These are phyloP conservation scores for Licmophora abbreviata DNA, from an alignment of 108 stramenopile species.

Conservation along the genomic window DNA sequence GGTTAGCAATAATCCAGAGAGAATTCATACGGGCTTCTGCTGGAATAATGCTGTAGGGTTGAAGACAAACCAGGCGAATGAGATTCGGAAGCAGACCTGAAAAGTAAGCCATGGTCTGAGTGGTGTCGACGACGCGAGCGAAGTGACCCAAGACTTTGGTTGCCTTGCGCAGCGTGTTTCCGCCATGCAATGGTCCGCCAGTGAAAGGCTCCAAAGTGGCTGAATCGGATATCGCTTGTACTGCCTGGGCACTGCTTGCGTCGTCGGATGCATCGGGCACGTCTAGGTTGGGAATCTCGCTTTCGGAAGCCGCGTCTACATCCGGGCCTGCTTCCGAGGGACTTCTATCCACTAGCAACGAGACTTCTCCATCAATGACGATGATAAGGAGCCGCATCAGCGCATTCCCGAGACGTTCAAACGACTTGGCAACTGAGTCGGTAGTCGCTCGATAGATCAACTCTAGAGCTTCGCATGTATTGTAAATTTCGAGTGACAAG, in stretches of 20 bases:
- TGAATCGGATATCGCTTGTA: background rate
- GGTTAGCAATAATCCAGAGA: constrained; percentile 50
- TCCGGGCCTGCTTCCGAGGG: background rate
- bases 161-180: constrained; percentile 25
- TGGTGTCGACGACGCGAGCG: constrained; percentile 42
- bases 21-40: constrained; percentile 41
- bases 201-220: background rate
- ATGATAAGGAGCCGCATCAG: constrained; percentile 27
- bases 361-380: constrained; percentile 29
- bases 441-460: constrained; percentile 34
- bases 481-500: constrained; percentile 24
- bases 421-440: constrained; percentile 27
- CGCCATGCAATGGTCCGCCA: constrained; percentile 5
- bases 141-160: constrained; percentile 56
- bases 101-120: constrained; percentile 36
- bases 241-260: background rate
- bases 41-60: constrained; percentile 24
- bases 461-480: constrained; percentile 33
- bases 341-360: background rate
- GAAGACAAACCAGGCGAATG: constrained; percentile 22
- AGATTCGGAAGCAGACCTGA: constrained; percentile 32
- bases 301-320: background rate
- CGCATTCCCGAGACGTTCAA: constrained; percentile 30
- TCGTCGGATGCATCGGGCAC: background rate
- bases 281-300: background rate